Percentiles rank a stretch among this genome's conserved stretches.
These are phyloP conservation scores for Xylaria digitata DNA, from an alignment of 2,329 filamentous ascomycete species.

Conservation along the genomic window DNA sequence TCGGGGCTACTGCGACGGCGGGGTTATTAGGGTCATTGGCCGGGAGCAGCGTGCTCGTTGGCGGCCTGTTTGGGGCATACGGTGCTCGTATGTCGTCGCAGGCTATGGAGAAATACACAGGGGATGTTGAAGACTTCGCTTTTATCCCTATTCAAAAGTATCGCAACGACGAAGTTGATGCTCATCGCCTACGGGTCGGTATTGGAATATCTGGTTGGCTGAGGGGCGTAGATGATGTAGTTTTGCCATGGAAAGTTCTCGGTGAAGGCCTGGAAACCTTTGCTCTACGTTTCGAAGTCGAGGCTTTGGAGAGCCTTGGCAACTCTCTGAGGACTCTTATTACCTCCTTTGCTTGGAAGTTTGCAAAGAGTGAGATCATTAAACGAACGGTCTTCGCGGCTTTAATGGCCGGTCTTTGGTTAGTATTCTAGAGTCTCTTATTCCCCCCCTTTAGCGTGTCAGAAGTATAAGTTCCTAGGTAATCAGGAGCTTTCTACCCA, in stretches of 20 bases:
- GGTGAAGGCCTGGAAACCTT: conserved; percentile 79
- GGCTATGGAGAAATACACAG: conserved; percentile 87
- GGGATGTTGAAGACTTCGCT: conserved; percentile 89
- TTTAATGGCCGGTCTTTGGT: conserved; percentile 68
- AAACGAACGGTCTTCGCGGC: conserved; percentile 64
- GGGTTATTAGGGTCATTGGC: conserved; percentile 84
- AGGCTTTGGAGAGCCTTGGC: conserved; percentile 81
- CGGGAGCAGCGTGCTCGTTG: conserved; percentile 81
- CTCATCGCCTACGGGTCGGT: conserved; percentile 79
- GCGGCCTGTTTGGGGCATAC: conserved; percentile 89
- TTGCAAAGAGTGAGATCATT: conserved; percentile 68
- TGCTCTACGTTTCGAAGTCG: conserved; percentile 84
- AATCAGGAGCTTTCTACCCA: too few relatives aligned
- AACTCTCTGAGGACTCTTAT: conserved; percentile 82
- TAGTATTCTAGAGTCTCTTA: too few relatives aligned
- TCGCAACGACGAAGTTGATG: conserved; percentile 58
- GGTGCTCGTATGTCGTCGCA: conserved; percentile 83
- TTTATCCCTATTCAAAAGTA: conserved; percentile 76
- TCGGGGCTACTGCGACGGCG: conserved; percentile 82
- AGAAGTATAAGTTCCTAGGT: too few relatives aligned
- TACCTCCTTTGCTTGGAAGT: conserved; percentile 83
- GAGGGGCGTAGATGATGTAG: conserved; percentile 75
- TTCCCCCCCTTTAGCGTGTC: too few relatives aligned
- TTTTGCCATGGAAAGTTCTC: conserved; percentile 81
- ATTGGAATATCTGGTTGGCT: conserved; percentile 89